A percentile compares a stretch with the other conserved stretches of the same genome.
These are phyloP conservation scores for Gomphus bonarii DNA, from an alignment of 1,284 basidiomycete genomes.

Conservation along the genomic window DNA sequence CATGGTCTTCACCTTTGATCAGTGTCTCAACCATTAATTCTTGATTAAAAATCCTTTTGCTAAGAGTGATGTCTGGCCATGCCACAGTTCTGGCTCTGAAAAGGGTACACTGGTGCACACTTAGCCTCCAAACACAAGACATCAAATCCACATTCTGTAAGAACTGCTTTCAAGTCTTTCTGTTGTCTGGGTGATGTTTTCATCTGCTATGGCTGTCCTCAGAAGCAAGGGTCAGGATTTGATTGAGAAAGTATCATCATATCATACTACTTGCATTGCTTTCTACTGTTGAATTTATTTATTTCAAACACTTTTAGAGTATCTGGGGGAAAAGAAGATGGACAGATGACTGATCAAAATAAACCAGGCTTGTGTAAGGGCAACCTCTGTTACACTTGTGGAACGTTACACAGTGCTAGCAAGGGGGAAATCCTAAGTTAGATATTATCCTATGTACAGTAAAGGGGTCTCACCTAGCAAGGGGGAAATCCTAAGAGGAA, in stretches of 20 bases:
- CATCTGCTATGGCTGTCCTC: conserved; percentile 23
- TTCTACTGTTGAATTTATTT: conserved; percentile 24
- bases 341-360: too few relatives aligned
- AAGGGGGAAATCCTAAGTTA: too few relatives aligned
- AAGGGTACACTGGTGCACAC: conserved; percentile 22
- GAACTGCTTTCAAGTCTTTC: conserved; percentile 25
- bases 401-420: too few relatives aligned
- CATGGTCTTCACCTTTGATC: too few relatives aligned
- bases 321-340: conserved; percentile 18
- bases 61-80: too few relatives aligned
- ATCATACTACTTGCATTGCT: conserved; percentile 19
- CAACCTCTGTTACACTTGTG: too few relatives aligned
- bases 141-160: conserved; percentile 27
- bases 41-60: too few relatives aligned
- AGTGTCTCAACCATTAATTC: too few relatives aligned
- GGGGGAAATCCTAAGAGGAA: too few relatives aligned
- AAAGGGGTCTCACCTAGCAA: too few relatives aligned
- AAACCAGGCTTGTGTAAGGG: too few relatives aligned
- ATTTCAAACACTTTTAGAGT: conserved; percentile 24
- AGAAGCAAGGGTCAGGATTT: conserved; percentile 18
- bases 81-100: neutral
- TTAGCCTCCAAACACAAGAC: conserved; percentile 18
- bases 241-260: conserved; percentile 24
- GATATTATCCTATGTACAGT: too few relatives aligned
- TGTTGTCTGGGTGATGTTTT: conserved; percentile 17